Evolutionary conservation across 2,329 filamentous ascomycete genomes (phyloP).

Genomic region (Sporothrix pallida): DNA sequence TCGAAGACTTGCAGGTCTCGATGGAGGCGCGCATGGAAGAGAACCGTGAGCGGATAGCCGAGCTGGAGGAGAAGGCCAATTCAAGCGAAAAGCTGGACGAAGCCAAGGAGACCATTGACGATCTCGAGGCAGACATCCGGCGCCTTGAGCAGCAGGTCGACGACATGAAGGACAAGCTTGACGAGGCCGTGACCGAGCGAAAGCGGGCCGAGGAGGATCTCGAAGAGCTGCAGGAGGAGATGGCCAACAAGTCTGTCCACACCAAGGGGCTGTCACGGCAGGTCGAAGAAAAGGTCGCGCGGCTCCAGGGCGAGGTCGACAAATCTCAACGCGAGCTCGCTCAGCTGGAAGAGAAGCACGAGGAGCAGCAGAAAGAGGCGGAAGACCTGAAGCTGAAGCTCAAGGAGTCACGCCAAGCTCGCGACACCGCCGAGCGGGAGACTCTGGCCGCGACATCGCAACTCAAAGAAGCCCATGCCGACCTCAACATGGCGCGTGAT

Average conservation of each 20-base stretch:
- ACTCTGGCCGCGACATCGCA: conserved; percentile 53
- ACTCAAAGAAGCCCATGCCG: conserved; percentile 62
- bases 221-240: conserved; percentile 73
- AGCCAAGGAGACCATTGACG: conserved; percentile 63
- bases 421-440: conserved; percentile 48
- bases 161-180: conserved; percentile 60
- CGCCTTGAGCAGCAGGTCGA: conserved; percentile 61
- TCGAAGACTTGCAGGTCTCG: conserved; percentile 60
- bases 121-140: conserved; percentile 61
- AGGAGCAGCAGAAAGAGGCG: conserved; percentile 54
- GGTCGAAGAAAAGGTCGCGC: conserved; percentile 71
- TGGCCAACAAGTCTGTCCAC: conserved; percentile 78
- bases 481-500: conserved; percentile 62
- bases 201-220: conserved; percentile 64
- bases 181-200: conserved; percentile 60
- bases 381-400: conserved; percentile 53
- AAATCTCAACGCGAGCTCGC: conserved; percentile 56
- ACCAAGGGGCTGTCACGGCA: conserved; percentile 77
- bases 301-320: conserved; percentile 70
- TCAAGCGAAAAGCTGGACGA: conserved; percentile 60
- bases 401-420: conserved; percentile 52
- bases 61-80: conserved; percentile 63
- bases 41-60: conserved; percentile 55
- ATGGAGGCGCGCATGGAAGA: conserved; percentile 65
- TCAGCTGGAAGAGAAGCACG: conserved; percentile 58